Percentiles rank a stretch among this genome's conserved stretches.
phyloP scores from a whole-genome alignment of 2,329 filamentous ascomycete genomes.

The Verticillium klebahnii region DNA sequence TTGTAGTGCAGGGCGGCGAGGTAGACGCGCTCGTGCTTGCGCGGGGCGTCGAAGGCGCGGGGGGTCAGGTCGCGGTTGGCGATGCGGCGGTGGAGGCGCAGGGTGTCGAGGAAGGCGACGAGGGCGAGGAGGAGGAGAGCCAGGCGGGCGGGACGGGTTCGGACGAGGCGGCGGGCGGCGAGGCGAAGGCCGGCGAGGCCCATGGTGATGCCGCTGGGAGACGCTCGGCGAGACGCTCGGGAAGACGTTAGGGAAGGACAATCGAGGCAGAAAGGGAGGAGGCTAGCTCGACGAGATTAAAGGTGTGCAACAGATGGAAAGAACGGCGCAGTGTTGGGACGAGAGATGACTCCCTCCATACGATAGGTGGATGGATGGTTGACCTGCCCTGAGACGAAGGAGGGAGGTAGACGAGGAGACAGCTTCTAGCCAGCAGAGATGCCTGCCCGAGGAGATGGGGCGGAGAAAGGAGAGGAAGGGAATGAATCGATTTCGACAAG shows the following conservation, averaged over 20 bases:
- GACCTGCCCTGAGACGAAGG: neutral
- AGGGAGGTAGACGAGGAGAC: neutral
- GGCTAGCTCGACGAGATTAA: too few relatives aligned
- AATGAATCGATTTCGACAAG: neutral
- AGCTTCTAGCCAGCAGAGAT: neutral
- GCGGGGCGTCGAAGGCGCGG: conserved; percentile 10
- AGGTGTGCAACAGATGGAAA: too few relatives aligned
- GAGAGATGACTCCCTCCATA: too few relatives aligned
- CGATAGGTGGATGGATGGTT: too few relatives aligned
- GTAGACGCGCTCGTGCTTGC: conserved; percentile 46
- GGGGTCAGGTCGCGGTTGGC: conserved; percentile 1
- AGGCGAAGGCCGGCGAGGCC: conserved; percentile 1
- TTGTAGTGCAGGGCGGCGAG: conserved; percentile 70
- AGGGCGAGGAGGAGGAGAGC: conserved; percentile 28
- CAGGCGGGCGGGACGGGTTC: conserved; percentile 27
- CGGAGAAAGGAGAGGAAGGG: neutral
- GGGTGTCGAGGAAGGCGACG: conserved; percentile 32
- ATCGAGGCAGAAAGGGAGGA: too few relatives aligned
- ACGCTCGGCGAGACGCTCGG: too few relatives aligned
- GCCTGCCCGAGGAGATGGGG: neutral
- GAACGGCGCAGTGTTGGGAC: too few relatives aligned
- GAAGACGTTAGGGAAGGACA: too few relatives aligned
- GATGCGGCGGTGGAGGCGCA: conserved; percentile 23
- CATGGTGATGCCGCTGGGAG: neutral
- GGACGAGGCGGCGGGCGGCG: conserved; percentile 29